A percentile compares a stretch with the other conserved stretches of the same genome.
phyloP scores from a whole-genome alignment of 2,329 filamentous ascomycete genomes.

The Fusarium cyanostomum region DNA sequence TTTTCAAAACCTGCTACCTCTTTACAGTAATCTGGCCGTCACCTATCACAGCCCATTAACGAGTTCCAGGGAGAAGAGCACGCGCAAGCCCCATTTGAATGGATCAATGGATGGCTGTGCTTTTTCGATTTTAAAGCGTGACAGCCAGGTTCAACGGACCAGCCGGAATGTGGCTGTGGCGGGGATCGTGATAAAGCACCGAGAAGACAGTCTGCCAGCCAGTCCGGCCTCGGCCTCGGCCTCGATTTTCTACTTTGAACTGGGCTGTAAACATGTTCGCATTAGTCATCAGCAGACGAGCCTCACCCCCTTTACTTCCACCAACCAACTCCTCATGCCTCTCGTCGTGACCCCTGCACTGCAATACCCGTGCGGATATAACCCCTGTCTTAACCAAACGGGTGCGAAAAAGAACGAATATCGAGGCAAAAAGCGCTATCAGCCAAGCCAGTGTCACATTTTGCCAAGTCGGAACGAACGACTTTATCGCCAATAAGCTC shows the following conservation, averaged over 20 bases:
- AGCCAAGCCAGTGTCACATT: neutral
- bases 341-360: too few relatives aligned
- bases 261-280: neutral
- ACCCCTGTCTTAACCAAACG: neutral
- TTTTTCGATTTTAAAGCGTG: too few relatives aligned
- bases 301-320: too few relatives aligned
- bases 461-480: constrained; percentile 38
- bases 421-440: neutral
- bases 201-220: neutral
- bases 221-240: too few relatives aligned
- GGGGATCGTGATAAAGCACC: neutral
- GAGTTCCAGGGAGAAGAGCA: too few relatives aligned
- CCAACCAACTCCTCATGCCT: neutral
- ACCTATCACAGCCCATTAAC: constrained; percentile 11
- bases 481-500: constrained; percentile 43
- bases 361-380: too few relatives aligned
- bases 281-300: constrained; percentile 8
- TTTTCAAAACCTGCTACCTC: constrained; percentile 11
- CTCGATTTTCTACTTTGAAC: too few relatives aligned
- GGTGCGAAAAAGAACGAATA: too few relatives aligned
- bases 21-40: constrained; percentile 10
- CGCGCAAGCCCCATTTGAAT: neutral
- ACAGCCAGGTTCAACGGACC: too few relatives aligned
- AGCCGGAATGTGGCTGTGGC: constrained; percentile 21
- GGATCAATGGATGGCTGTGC: too few relatives aligned